Evolutionary conservation across 108 stramenopile genomes (phyloP), one percentile per base, ranked within the genome.

Genomic region (Cyclotella baltica): DNA sequence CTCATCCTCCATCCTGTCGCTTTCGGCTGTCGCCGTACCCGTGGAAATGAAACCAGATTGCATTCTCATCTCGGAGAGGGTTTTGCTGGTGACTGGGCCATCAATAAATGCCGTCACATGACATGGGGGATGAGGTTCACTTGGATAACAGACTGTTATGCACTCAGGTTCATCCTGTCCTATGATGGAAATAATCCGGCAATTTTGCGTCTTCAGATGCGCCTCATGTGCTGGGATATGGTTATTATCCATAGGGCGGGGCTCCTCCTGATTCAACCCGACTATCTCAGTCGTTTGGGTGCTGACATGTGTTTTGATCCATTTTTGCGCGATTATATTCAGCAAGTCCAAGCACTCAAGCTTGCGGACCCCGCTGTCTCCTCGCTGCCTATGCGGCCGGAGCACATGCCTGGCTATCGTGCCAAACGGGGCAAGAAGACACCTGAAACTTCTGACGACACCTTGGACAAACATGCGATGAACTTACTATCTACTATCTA

Each of bases 1-100:
- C 33, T 28, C 8, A 36, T 53, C 1, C 46, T 76, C 1, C 75
- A 50, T 13, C 75, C 75, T 2, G 31, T 76, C 33, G 43, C 47
- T n/a, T 68, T 76, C 47, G 75, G 75, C 3, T 64, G 58, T 22
- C 40, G 58, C 9, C 15, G 23, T 0, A 59, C 28, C 34, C 46
- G 67, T 10, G 67, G 58, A 0, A 57, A 76, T 33, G 58, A 76
- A 43, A 16, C 6, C 1, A 33, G 33, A 43, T 52, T 75, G 0
- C 74, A 75, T 28, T 75, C 74, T 11, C 53, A 69, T 50, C 68
- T 52, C n/a, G 51, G 53, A 4, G 68, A 69, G 55, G 52, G 31
- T n/a, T 69, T 55, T 23, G 33, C 52, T 1, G 52, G 51, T 2
- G 52, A 69, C 22, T 69, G 53, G 52, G 68, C 68, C 8, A 69